Percentiles rank a stretch among this genome's conserved stretches.
These are phyloP conservation scores for Chlorella vulgaris DNA, from an alignment of 139 green algal species.

Conservation along the genomic window DNA sequence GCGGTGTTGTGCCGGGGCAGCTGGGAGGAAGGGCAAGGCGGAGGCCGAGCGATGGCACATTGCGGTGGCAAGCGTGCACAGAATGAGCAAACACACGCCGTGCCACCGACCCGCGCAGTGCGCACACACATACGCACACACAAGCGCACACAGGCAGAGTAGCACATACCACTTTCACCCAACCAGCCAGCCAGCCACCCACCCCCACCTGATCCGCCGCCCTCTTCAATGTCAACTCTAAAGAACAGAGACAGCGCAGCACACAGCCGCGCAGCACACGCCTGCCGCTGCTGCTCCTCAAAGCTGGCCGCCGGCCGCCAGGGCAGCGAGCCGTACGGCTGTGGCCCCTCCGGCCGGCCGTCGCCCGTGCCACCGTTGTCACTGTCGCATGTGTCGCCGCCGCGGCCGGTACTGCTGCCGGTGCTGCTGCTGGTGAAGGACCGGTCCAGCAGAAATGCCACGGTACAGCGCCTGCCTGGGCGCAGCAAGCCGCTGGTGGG, in stretches of 20 bases:
- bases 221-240: conserved; percentile 2
- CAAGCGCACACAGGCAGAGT: too few species aligned
- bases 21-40: too few species aligned
- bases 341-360: too few species aligned
- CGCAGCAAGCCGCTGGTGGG: conserved; percentile 2
- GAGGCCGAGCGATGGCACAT: too few species aligned
- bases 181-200: too few species aligned
- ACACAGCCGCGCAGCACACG: conserved; percentile 12
- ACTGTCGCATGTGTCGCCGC: too few species aligned
- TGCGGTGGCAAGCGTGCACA: too few species aligned
- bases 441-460: background rate
- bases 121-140: background rate
- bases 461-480: conserved; percentile 25
- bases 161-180: too few species aligned
- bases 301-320: background rate
- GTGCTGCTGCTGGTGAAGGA: background rate
- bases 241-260: conserved; percentile 8
- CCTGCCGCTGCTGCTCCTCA: conserved; percentile 11
- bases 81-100: too few species aligned
- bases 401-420: background rate
- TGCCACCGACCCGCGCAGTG: too few species aligned
- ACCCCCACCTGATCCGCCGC: background rate
- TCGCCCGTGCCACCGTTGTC: background rate
- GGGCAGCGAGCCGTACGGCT: too few species aligned
- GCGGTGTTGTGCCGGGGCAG: background rate